Conservation (phyloP, 192 early-diverging fungal species). For the Backusella australiensis region DNA sequence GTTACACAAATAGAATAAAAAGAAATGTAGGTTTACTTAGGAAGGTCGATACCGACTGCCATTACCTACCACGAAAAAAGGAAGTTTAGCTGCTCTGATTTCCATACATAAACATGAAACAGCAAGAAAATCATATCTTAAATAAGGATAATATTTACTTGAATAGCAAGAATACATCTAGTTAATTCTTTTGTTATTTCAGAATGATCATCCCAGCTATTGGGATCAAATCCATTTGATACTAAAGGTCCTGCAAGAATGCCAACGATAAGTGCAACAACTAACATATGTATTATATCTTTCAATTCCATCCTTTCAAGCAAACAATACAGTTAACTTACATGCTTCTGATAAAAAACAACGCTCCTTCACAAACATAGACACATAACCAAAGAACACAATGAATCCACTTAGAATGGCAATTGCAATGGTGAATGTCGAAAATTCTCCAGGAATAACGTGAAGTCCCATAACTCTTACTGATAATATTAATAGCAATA, state of each 20-base stretch:
- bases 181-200: constrained; percentile 68
- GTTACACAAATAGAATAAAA: neutral
- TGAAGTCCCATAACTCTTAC: neutral
- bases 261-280: constrained; percentile 82
- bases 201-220: constrained; percentile 46
- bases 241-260: constrained; percentile 79
- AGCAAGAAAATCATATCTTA: neutral
- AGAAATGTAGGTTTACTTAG: constrained; percentile 49
- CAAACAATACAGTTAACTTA: constrained; percentile 34
- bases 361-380: constrained; percentile 68
- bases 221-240: constrained; percentile 69
- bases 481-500: neutral
- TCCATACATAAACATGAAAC: neutral
- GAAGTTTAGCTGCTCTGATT: neutral
- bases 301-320: neutral
- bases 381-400: constrained; percentile 65
- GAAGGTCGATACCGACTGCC: constrained; percentile 79
- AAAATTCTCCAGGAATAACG: constrained; percentile 36
- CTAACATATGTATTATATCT: constrained; percentile 26
- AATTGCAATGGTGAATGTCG: constrained; percentile 41
- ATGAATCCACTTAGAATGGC: constrained; percentile 72
- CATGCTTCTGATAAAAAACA: constrained; percentile 73
- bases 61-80: constrained; percentile 57
- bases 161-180: constrained; percentile 79
- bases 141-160: constrained; percentile 37